Evolutionary conservation across 2,329 filamentous ascomycete genomes (phyloP), one percentile per base, ranked within the genome.

Genomic region (Aspergillus floridensis): DNA sequence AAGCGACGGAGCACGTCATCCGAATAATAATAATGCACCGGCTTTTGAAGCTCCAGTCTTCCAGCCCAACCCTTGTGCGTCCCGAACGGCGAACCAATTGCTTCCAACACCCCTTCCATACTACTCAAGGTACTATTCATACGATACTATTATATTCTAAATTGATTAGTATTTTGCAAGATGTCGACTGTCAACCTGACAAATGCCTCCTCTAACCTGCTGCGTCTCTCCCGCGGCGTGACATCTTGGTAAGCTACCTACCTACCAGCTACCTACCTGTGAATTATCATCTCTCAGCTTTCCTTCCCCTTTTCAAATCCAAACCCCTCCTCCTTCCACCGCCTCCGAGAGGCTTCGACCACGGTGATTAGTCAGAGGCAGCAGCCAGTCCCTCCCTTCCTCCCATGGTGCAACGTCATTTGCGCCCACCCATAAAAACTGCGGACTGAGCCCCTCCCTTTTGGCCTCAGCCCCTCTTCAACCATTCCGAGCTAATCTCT

Each of bases 1-100:
- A 73, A 74, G 70, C 71, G 63, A 48, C 26, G 46, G 60, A 73
- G 65, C 71, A 73, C 71, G 71, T 68, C 70, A 74, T 74, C 58
- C 38, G 16, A 44, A 44, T 35, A 35, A 16, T 35, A 16, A 5
- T 35, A 16, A 16, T 44, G 38, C 38, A 44, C 38, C 19, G 21
- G 24, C 12, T 19, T 26, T 16, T 38, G 16, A 22, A 41, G 14
- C 41, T 53, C 8, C 31, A 32, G 14, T 53, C 22, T n/a, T 41
- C 35, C 35, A 22, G 19, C 32, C 51, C 32, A 41, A 21, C 19
- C 41, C 26, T 35, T 21, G 19, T 31, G 38, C 19, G 12, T 46
- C n/a, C 32, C 53, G 24, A 47, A 22, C 53, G 47, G 31, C 53
- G n/a, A 46, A 22, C 24, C 47, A 21, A 16, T 21, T 31, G 41